Evolutionary conservation across 2,329 filamentous ascomycete genomes (phyloP).

Genomic region (Penicillium sp.): DNA sequence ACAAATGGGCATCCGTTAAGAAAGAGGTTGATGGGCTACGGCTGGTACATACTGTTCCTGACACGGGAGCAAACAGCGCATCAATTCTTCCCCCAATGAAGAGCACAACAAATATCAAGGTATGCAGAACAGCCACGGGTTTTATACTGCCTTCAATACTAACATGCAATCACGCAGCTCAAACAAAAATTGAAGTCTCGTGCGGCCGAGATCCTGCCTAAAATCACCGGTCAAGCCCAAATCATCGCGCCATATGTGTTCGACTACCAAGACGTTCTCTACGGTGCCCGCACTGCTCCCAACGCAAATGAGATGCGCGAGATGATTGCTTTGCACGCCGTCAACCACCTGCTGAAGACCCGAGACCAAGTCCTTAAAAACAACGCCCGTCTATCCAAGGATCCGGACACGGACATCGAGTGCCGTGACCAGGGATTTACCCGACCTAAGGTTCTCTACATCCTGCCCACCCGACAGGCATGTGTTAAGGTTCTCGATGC

Average conservation of each 20-base stretch:
- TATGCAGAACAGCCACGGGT: slow-evolving; percentile 14
- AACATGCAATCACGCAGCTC: slow-evolving; percentile 53
- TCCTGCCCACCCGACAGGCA: slow-evolving; percentile 84
- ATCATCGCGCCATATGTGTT: slow-evolving; percentile 71
- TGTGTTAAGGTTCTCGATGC: slow-evolving; percentile 76
- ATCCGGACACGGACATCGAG: slow-evolving; percentile 67
- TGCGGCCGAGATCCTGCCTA: slow-evolving; percentile 54
- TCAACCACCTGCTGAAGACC: slow-evolving; percentile 94
- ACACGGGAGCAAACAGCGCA: slow-evolving; percentile 26
- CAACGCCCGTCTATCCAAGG: slow-evolving; percentile 72
- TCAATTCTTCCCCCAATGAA: slow-evolving; percentile 33
- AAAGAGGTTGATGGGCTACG: slow-evolving; percentile 36
- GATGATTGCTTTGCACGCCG: slow-evolving; percentile 74
- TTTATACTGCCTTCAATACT: background rate
- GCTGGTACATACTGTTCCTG: slow-evolving; percentile 33
- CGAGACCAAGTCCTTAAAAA: slow-evolving; percentile 91
- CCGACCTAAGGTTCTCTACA: slow-evolving; percentile 84
- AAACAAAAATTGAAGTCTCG: slow-evolving; percentile 68
- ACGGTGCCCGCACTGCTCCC: slow-evolving; percentile 66
- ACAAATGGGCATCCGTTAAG: slow-evolving; percentile 51
- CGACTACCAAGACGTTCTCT: slow-evolving; percentile 77
- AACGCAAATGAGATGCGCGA: slow-evolving; percentile 70
- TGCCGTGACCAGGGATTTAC: slow-evolving; percentile 94
- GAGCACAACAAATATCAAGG: slow-evolving; percentile 38
- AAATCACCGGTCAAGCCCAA: slow-evolving; percentile 63